Percentiles rank a stretch among this genome's conserved stretches.
These are phyloP conservation scores for Clavispora asparagi DNA, from an alignment of 805 yeast genomes.

Conservation along the genomic window DNA sequence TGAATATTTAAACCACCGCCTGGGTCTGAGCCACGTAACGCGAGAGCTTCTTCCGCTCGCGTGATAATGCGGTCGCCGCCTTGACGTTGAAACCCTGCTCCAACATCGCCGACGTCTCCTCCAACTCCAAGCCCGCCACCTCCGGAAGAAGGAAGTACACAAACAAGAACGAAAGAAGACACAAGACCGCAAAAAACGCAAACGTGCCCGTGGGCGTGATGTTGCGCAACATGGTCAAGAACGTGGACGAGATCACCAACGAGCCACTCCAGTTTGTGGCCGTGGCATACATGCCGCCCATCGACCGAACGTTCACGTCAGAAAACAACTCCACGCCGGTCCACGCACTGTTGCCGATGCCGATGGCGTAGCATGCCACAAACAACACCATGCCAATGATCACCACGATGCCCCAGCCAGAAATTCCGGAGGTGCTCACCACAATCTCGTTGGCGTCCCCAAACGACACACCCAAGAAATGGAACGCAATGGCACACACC, in stretches of 20 bases:
- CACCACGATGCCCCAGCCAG: slow-evolving; percentile 85
- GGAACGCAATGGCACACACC: slow-evolving; percentile 87
- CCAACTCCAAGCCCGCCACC: slow-evolving; percentile 82
- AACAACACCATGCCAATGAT: slow-evolving; percentile 80
- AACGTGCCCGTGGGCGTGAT: slow-evolving; percentile 96
- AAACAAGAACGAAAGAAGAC: slow-evolving; percentile 65
- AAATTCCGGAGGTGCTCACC: slow-evolving; percentile 40
- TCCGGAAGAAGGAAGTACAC: slow-evolving; percentile 89
- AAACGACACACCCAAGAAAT: slow-evolving; percentile 65
- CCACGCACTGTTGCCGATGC: slow-evolving; percentile 98
- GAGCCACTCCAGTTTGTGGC: slow-evolving; percentile 97
- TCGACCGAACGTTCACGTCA: slow-evolving; percentile 80
- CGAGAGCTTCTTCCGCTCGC: slow-evolving; percentile 26
- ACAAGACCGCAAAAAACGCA: slow-evolving; percentile 80
- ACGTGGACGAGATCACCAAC: slow-evolving; percentile 82
- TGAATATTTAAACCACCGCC: background rate
- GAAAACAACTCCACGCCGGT: slow-evolving; percentile 95
- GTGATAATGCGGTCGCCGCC: slow-evolving; percentile 34
- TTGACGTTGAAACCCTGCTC: slow-evolving; percentile 84
- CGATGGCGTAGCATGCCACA: slow-evolving; percentile 89
- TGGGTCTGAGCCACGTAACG: slow-evolving; percentile 1
- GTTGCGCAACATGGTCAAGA: slow-evolving; percentile 87
- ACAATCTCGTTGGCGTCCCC: slow-evolving; percentile 39
- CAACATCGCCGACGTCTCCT: slow-evolving; percentile 80
- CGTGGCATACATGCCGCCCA: slow-evolving; percentile 87